Evolutionary conservation across 129 eudicot species (phyloP), one percentile per base, ranked within the genome.

Genomic region (Centella asiatica): DNA sequence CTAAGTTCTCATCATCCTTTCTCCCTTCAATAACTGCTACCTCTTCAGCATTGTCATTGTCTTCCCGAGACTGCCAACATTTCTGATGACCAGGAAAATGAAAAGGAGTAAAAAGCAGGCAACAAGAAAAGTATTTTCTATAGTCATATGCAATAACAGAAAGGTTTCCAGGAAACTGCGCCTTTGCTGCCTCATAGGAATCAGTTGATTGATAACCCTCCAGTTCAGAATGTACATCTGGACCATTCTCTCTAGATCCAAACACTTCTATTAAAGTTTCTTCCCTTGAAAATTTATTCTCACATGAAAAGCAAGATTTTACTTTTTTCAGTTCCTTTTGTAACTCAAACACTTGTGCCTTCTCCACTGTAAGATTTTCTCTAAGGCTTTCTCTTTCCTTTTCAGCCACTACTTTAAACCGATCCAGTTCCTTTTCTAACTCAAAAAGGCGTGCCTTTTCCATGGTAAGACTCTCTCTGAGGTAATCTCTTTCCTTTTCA

Each of bases 341-440:
- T 24, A 89, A 70, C 49, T 67, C 75, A 51, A 58, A 25, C 52
- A 67, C 50, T 28, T 77, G 70, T 25, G 32, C 77, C 69, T 60
- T 71, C 71, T 78, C 85, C 63, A 36, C 37, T 9, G 50, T 36
- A 31, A 85, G 83, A 48, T 64, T 64, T 61, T 66, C 75, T 71
- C 70, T 76, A 23, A 86, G 74, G 6, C 32, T 18, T 52, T 54
- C 47, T 24, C 72, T 68, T 67, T 76, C 82, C 11, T 59, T 61
- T 70, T 75, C 78, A 39, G 77, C 72, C 27, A 49, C 84, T n/a
- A n/a, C n/a, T n/a, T n/a, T n/a, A n/a, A n/a, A 47, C 49, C 70
- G 74, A 1, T 63, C 40, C 58, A 89, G 60, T 71, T 77, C 80
- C 39, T 50, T 53, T 68, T 78, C 88, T 24, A 89, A 70, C 49